phyloP scores from a whole-genome alignment of 306 rosid species.

The barrel medic (Medicago truncatula) region DNA sequence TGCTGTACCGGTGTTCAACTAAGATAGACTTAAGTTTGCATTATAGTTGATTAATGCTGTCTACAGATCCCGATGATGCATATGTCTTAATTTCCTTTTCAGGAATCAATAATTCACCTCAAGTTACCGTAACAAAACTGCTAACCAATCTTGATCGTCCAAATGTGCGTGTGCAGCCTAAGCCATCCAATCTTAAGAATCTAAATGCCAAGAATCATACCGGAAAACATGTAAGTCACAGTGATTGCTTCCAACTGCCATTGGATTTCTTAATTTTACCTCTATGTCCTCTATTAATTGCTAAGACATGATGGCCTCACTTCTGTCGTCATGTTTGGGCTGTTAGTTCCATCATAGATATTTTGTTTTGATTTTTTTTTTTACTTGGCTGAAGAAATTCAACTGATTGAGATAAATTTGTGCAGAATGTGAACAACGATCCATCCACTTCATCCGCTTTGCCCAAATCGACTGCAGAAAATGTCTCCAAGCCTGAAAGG shows the following conservation, averaged over 20 bases:
- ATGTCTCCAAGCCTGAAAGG: conserved; percentile 46
- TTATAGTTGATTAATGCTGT: conserved; percentile 18
- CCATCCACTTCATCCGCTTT: conserved; percentile 50
- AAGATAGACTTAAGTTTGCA: conserved; percentile 32
- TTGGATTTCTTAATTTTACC: conserved; percentile 18
- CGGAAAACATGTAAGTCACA: conserved; percentile 57
- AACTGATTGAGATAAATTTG: conserved; percentile 42
- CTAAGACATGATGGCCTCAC: not conserved
- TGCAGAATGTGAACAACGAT: conserved; percentile 54
- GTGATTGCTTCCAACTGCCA: not conserved
- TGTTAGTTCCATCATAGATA: conserved; percentile 27
- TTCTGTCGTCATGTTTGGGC: conserved; percentile 27
- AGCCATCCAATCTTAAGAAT: conserved; percentile 53
- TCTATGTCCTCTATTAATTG: conserved; percentile 2
- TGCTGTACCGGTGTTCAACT: conserved; percentile 30
- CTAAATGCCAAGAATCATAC: conserved; percentile 39
- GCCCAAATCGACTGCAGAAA: conserved; percentile 45
- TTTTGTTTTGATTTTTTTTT: conserved; percentile 2
- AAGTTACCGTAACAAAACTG: conserved; percentile 44
- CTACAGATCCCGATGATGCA: conserved; percentile 26
- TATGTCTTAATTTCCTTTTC: conserved; percentile 42
- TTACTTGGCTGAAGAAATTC: conserved; percentile 27
- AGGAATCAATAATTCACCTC: conserved; percentile 52
- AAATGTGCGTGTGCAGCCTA: conserved; percentile 46
- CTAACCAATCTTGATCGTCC: conserved; percentile 43